These are phyloP conservation scores for Stellera chamaejasme DNA, from an alignment of 345 rosid genomes.

Conservation along the genomic window DNA sequence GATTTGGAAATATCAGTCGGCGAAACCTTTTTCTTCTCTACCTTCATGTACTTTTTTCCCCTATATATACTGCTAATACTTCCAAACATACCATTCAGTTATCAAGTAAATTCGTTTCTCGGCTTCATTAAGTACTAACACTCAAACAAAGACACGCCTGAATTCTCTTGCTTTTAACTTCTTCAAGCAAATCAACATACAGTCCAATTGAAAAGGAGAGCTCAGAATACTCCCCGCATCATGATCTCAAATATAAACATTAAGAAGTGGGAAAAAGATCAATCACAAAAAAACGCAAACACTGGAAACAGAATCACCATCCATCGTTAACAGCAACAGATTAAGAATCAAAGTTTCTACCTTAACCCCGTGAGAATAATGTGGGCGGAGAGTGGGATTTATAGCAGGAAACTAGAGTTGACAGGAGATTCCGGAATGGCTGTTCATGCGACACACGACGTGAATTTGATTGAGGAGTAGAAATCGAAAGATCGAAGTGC, in stretches of 20 bases:
- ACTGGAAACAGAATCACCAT: constrained; percentile 26
- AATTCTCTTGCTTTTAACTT: not conserved
- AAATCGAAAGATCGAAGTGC: constrained; percentile 43
- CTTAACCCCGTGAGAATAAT: constrained; percentile 27
- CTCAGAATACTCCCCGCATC: constrained; percentile 18
- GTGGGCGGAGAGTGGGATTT: not conserved
- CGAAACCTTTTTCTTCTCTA: too few relatives aligned
- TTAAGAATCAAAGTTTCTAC: constrained; percentile 33
- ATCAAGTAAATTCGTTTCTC: constrained; percentile 10
- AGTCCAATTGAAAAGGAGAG: constrained; percentile 1
- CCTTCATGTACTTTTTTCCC: too few relatives aligned
- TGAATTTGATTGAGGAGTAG: constrained; percentile 19
- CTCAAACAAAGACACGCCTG: not conserved
- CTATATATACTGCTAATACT: too few relatives aligned
- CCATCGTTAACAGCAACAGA: constrained; percentile 19
- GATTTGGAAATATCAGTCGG: too few relatives aligned
- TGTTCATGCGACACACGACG: constrained; percentile 12
- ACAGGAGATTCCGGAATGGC: constrained; percentile 15
- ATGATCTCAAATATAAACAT: constrained; percentile 28
- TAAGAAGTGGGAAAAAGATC: constrained; percentile 9
- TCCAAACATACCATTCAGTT: not conserved
- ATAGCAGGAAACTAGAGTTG: constrained; percentile 6
- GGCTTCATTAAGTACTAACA: constrained; percentile 3
- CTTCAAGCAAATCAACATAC: constrained; percentile 9
- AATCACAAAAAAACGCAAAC: not conserved